Base-by-base conservation (phyloP, 169 alveolate genomes). In the Plasmodium blacklocki region DNA sequence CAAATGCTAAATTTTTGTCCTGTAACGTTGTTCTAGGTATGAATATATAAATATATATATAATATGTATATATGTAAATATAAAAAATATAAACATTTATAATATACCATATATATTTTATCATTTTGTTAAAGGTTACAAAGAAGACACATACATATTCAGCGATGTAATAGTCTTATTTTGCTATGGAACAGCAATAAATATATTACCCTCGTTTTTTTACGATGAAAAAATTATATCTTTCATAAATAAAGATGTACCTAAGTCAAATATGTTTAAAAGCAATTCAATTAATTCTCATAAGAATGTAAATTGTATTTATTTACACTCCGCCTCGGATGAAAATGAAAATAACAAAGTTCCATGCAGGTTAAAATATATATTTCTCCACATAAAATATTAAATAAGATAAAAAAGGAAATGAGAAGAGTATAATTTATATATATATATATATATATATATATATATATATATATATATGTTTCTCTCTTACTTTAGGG, bases 121-220 rank as follows among this genome's bases (percentile, higher is more conserved):
- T 67, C 32, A 19, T 15, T 19, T 19, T 59, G 45, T 74, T 49
- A 43, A 60, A 76, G 91, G 91, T 23, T 83, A 83, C 67, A 83
- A 83, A 70, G 91, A 83, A 68, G 91, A 83, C 68, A n/a, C 83
- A 1, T 83, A 83, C 49, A 83, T 83, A 43, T 83, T 54, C 52
- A 83, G 70, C 50, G 91, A 83, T 26, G 91, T 83, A n/a, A 70
- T 83, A n/a, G 71, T 83, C 8, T 75, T 83, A 11, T 83, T 67
- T 45, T 83, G 91, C 52, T 83, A 83, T 60, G 91, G 91, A 7
- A 83, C 91, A 21, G 91, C 91, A 66, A 83, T 83, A 68, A 83
- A 60, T 68, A 50, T 83, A 50, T 58, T 68, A 23, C 45, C 91
- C 29, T 67, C 85, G 1, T 83, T 68, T 68, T 83, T 83, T 62